phyloP scores from a whole-genome alignment of 495 filamentous ascomycete genomes.

The Podospora anserina region DNA sequence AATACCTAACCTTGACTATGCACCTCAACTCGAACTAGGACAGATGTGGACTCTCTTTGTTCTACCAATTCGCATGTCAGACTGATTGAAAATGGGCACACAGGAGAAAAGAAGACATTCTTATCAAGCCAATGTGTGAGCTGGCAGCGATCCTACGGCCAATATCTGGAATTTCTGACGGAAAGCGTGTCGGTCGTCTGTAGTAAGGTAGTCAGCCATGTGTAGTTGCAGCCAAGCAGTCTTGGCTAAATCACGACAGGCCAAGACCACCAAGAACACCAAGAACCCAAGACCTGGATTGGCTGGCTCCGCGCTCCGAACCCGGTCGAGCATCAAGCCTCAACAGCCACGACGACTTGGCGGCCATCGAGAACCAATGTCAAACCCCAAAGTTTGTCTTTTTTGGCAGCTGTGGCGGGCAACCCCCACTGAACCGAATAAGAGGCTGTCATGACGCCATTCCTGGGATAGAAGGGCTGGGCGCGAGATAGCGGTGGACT shows the following conservation, averaged over 20 bases:
- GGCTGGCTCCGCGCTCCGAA: background rate
- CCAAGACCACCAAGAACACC: background rate
- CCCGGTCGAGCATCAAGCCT: background rate
- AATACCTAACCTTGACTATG: background rate
- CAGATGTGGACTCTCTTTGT: background rate
- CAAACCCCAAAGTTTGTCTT: background rate
- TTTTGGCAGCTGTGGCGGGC: background rate
- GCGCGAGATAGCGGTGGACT: background rate
- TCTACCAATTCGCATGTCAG: conserved; percentile 1
- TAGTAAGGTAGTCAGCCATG: background rate
- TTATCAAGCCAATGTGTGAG: background rate
- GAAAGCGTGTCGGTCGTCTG: background rate
- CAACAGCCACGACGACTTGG: conserved; percentile 7
- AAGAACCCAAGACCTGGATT: background rate
- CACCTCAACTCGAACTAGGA: background rate
- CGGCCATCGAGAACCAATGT: background rate
- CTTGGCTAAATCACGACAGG: conserved; percentile 2
- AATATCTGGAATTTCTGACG: background rate
- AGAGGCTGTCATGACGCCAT: conserved; percentile 12
- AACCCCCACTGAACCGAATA: conserved; percentile 4
- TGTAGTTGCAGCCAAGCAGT: background rate
- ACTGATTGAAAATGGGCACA: background rate
- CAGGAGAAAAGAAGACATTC: background rate
- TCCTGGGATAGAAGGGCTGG: background rate
- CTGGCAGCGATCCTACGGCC: background rate